Evolutionary conservation across 805 yeast species (phyloP).

Genomic region (Sungouiozyma intestinalis): DNA sequence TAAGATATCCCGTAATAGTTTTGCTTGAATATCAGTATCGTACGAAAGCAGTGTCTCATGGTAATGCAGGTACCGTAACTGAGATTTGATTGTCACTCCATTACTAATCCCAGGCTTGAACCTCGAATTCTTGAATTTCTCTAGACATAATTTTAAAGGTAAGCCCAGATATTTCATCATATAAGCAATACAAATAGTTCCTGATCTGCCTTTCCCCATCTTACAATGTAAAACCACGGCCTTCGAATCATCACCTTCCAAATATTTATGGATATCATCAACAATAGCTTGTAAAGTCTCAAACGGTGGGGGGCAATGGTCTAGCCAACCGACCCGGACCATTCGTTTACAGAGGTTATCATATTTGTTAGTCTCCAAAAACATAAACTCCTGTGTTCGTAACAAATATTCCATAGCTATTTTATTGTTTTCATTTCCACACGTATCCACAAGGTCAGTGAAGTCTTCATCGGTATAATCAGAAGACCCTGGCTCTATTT

Average conservation of each 20-base stretch:
- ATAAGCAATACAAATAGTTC: slow-evolving; percentile 62
- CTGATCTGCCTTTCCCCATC: slow-evolving; percentile 89
- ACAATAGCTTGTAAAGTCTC: slow-evolving; percentile 36
- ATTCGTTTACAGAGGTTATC: not conserved
- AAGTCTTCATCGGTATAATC: slow-evolving; percentile 26
- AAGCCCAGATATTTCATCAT: slow-evolving; percentile 41
- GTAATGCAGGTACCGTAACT: slow-evolving; percentile 55
- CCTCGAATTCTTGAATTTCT: slow-evolving; percentile 44
- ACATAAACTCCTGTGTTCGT: not conserved
- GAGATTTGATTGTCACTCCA: slow-evolving; percentile 68
- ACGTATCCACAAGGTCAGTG: not conserved
- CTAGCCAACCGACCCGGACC: slow-evolving; percentile 46
- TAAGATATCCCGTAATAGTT: slow-evolving; percentile 6
- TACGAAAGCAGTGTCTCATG: slow-evolving; percentile 28
- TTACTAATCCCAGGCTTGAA: slow-evolving; percentile 44
- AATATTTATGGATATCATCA: slow-evolving; percentile 35
- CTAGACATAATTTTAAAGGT: slow-evolving; percentile 38
- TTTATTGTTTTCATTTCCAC: not conserved
- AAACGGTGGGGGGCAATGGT: slow-evolving; percentile 70
- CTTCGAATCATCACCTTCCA: slow-evolving; percentile 27
- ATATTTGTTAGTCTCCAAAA: not conserved
- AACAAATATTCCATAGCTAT: not conserved
- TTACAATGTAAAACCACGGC: slow-evolving; percentile 76
- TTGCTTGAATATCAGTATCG: slow-evolving; percentile 6
- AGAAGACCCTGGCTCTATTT: slow-evolving; percentile 42